phyloP scores from a whole-genome alignment of 2,329 filamentous ascomycete species.

The Lasiodiplodia sp. region DNA sequence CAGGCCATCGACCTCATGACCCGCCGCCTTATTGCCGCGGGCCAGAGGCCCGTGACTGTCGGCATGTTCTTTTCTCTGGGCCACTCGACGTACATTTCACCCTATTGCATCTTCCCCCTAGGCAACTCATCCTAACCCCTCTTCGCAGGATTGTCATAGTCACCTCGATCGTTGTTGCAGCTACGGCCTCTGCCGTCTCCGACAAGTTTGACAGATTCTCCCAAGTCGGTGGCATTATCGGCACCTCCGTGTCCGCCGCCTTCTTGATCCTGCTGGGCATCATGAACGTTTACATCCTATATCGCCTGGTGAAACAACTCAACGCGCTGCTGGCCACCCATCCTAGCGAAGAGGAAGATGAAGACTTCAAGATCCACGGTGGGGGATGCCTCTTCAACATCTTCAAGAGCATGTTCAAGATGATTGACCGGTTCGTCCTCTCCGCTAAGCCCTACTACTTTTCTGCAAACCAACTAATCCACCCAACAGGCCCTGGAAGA shows the following conservation, averaged over 20 bases:
- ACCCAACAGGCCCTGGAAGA: conserved; percentile 78
- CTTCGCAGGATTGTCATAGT: conserved; percentile 75
- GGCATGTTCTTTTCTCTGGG: conserved; percentile 95
- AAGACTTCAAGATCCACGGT: conserved; percentile 73
- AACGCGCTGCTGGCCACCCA: conserved; percentile 62
- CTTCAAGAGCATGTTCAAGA: conserved; percentile 77
- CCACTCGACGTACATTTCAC: conserved; percentile 72
- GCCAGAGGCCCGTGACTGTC: conserved; percentile 86
- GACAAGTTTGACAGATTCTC: conserved; percentile 82
- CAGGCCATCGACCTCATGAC: conserved; percentile 94
- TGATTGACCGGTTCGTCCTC: conserved; percentile 62
- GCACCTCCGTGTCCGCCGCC: conserved; percentile 82
- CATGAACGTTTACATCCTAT: conserved; percentile 87
- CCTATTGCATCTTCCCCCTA: too few relatives aligned
- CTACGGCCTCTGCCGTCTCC: conserved; percentile 83
- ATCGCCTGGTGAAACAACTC: conserved; percentile 75
- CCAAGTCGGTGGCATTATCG: conserved; percentile 84
- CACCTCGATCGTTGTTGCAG: conserved; percentile 90
- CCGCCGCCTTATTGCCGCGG: conserved; percentile 82
- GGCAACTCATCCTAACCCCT: neutral
- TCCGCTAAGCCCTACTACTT: neutral
- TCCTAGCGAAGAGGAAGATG: conserved; percentile 50
- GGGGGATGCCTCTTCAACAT: conserved; percentile 76
- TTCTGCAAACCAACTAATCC: neutral
- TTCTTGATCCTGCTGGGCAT: conserved; percentile 83